Percentiles rank a stretch among this genome's conserved stretches.
These are phyloP conservation scores for Pichia heedii DNA, from an alignment of 805 yeast species.

Conservation along the genomic window DNA sequence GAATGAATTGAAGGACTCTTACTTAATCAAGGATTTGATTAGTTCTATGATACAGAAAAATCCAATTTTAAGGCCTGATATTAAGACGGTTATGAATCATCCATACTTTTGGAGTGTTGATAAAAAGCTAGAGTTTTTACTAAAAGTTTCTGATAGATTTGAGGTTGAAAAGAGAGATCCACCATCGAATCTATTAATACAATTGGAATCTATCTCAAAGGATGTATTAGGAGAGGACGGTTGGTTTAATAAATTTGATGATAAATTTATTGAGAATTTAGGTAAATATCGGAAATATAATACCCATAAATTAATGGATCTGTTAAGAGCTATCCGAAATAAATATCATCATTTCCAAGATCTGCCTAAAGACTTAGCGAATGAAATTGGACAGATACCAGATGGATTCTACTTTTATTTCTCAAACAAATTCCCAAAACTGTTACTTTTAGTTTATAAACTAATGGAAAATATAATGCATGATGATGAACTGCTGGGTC, in stretches of 20 bases:
- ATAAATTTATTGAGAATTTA: slow-evolving; percentile 66
- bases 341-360: slow-evolving; percentile 94
- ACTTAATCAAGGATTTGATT: slow-evolving; percentile 69
- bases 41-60: slow-evolving; percentile 58
- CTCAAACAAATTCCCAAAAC: slow-evolving; percentile 61
- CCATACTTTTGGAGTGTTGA: slow-evolving; percentile 80
- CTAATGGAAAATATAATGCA: slow-evolving; percentile 47
- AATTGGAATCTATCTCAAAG: slow-evolving; percentile 63
- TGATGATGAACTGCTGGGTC: slow-evolving; percentile 45
- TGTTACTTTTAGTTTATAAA: slow-evolving; percentile 66
- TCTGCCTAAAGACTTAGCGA: slow-evolving; percentile 57
- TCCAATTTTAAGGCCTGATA: slow-evolving; percentile 66
- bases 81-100: slow-evolving; percentile 59
- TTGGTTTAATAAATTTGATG: slow-evolving; percentile 73
- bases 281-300: slow-evolving; percentile 89
- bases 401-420: slow-evolving; percentile 78
- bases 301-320: slow-evolving; percentile 68
- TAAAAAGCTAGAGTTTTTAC: slow-evolving; percentile 71
- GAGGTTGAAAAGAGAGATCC: slow-evolving; percentile 85
- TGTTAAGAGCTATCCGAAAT: slow-evolving; percentile 82
- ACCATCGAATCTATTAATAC: slow-evolving; percentile 45
- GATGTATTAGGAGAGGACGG: slow-evolving; percentile 48
- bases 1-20: slow-evolving; percentile 34
- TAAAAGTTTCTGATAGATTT: slow-evolving; percentile 84
- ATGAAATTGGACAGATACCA: slow-evolving; percentile 70